Evolutionary conservation across 129 eudicot species (phyloP), one percentile per base, ranked within the genome.

Genomic region (Erigeron canadensis): DNA sequence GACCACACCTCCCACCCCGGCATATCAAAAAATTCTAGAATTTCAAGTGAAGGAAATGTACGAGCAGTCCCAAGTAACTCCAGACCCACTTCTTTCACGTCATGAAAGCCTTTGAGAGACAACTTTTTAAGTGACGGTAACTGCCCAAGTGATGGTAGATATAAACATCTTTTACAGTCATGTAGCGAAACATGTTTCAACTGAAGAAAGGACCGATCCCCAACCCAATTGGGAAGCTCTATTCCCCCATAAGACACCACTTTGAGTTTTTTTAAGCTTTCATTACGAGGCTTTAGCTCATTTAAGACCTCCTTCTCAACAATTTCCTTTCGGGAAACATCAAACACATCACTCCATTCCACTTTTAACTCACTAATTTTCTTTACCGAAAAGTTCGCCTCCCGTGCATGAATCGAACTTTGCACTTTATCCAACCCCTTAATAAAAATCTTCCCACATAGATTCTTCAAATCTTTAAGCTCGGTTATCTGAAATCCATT

Each of bases 321-420:
- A 2, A 13, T 1, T 28, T 56, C 40, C 12, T 54, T 41, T 54
- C 46, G 73, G 8, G 48, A 54, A 13, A 10, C 45, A 5, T 13
- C 18, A 1, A 9, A 51, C 11, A 3, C 21, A 17, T 47, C 51
- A 81, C 84, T 61, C 88, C 88, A 86, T n/a, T 53, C 50, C 74
- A 86, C 10, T 48, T 51, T 69, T 45, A 86, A 44, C 17, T 70
- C 76, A 34, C 18, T 60, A 2, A 86, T 56, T 37, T 28, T 16
- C 55, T 81, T 86, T 6, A 13, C 38, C 42, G 66, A 67, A 34
- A 86, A 43, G 50, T 65, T 74, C 1, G 84, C 88, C 54, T 75
- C 81, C 15, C 47, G 62, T 44, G 75, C 84, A 42, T 83, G 67
- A 47, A 63, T 60, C 1, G 44, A 65, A 17, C 58, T 57, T 71